These are phyloP conservation scores for Garcileccinum viscosum DNA, from an alignment of 1,284 basidiomycete species.

Conservation along the genomic window DNA sequence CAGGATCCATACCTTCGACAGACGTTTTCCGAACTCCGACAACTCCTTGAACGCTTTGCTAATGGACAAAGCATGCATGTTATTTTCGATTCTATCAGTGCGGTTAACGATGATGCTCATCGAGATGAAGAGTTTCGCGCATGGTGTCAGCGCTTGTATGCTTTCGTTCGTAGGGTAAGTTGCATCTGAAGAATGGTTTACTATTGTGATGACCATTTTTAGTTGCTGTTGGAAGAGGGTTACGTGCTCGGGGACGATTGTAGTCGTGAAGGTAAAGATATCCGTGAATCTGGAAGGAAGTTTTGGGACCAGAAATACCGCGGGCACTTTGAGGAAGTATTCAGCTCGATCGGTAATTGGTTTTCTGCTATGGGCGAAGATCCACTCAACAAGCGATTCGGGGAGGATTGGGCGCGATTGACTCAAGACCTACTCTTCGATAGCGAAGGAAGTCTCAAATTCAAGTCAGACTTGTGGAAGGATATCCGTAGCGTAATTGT, in stretches of 20 bases:
- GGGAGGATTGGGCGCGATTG: slow-evolving; percentile 83
- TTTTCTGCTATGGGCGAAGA: slow-evolving; percentile 87
- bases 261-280: slow-evolving; percentile 62
- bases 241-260: slow-evolving; percentile 86
- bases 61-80: slow-evolving; percentile 72
- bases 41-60: slow-evolving; percentile 91
- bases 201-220: slow-evolving; percentile 7
- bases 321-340: slow-evolving; percentile 82
- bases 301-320: slow-evolving; percentile 91
- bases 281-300: slow-evolving; percentile 72
- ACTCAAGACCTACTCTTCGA: slow-evolving; percentile 83
- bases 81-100: slow-evolving; percentile 76
- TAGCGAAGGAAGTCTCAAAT: slow-evolving; percentile 82
- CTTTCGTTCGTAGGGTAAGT: slow-evolving; percentile 69
- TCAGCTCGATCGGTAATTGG: slow-evolving; percentile 75
- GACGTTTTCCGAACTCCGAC: slow-evolving; percentile 73
- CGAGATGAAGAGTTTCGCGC: slow-evolving; percentile 78
- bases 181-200: neutral
- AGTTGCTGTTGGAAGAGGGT: slow-evolving; percentile 85
- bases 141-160: slow-evolving; percentile 79
- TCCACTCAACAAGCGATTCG: slow-evolving; percentile 81
- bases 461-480: slow-evolving; percentile 89
- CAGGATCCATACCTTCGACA: slow-evolving; percentile 63
- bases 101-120: slow-evolving; percentile 77
- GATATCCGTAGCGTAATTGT: slow-evolving; percentile 86